Evolutionary conservation across 1,284 basidiomycete species (phyloP), one percentile per base, ranked within the genome.

Genomic region (Cutaneotrichosporon sp.): DNA sequence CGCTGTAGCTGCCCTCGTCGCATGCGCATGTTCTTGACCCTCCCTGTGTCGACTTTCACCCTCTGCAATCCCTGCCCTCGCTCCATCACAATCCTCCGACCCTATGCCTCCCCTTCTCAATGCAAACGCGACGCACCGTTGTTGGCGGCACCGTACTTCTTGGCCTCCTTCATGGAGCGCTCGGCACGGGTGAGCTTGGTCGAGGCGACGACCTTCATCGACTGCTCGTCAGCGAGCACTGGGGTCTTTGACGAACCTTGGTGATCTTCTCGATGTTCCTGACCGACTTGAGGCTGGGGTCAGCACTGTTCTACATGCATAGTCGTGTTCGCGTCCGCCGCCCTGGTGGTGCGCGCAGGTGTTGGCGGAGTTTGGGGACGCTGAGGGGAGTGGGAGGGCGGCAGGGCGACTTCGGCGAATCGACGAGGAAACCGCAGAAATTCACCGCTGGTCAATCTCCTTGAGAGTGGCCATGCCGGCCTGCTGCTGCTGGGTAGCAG

Each of bases 121-220:
- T 34, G 5, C 34, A 18, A 18, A 16, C 46, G 13, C 34, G 10
- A 85, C 89, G 66, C 70, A 95, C 93, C 93, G 73, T 89, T 86
- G 86, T 96, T 97, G 78, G 96, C 92, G 69, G 88, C 79, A 74
- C 97, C 97, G 83, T 98, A 99, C 78, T 89, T 83, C 86, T 98
- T 97, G 76, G 94, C 97, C 69, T 88, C 87, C 70, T 85, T 83
- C 94, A 99, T 98, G 71, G 96, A 94, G 76, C 89, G 87, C 85
- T 95, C 92, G 64, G 96, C 95, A 84, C 96, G 96, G 80, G 88
- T 87, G 64, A 99, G 88, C 83, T 97, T 96, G 67, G 95, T 97
- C 62, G 96, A 97, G 65, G 96, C 97, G 86, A 98, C 97, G 87
- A 95, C 92, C 86, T 97, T 98, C 96, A 98, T 99, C 64, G 95